A percentile compares a stretch with the other conserved stretches of the same genome.
Evolutionary conservation across 2,329 filamentous ascomycete genomes (phyloP).

Genomic region (Geosmithia putterillii): DNA sequence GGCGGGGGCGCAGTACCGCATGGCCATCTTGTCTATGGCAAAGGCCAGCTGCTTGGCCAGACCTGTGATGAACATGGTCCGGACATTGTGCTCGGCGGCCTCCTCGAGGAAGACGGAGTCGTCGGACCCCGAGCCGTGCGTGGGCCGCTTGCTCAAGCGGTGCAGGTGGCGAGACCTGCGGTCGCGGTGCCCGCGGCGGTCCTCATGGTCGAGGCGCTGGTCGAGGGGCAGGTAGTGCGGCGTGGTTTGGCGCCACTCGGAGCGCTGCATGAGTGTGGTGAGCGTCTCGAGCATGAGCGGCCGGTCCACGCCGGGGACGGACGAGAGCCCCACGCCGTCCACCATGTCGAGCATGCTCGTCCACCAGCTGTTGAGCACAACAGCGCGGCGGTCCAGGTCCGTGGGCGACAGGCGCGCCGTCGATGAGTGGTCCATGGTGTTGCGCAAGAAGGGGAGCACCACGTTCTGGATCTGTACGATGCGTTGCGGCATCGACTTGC

Average conservation of each 20-base stretch:
- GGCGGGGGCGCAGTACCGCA: conserved; percentile 52
- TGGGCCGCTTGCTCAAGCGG: conserved; percentile 42
- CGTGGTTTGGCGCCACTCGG: conserved; percentile 72
- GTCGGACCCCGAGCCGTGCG: conserved; percentile 58
- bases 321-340: conserved; percentile 53
- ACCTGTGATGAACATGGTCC: conserved; percentile 76
- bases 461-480: conserved; percentile 61
- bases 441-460: conserved; percentile 66
- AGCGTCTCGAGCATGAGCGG: conserved; percentile 69
- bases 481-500: conserved; percentile 61
- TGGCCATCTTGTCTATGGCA: conserved; percentile 79
- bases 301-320: conserved; percentile 73
- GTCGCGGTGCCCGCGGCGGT: too few species aligned
- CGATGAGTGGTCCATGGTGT: conserved; percentile 55
- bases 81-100: conserved; percentile 78
- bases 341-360: conserved; percentile 69
- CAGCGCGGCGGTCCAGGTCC: conserved; percentile 68
- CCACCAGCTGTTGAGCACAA: conserved; percentile 88
- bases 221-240: conserved; percentile 52
- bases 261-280: conserved; percentile 72
- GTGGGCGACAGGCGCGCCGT: conserved; percentile 55
- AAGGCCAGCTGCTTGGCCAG: conserved; percentile 73
- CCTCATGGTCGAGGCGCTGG: conserved; percentile 43
- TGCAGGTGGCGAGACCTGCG: too few species aligned
- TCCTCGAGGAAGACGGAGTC: conserved; percentile 38